Base-by-base conservation (phyloP, 208 protist genomes). In the Wallacemonas sp. region DNA sequence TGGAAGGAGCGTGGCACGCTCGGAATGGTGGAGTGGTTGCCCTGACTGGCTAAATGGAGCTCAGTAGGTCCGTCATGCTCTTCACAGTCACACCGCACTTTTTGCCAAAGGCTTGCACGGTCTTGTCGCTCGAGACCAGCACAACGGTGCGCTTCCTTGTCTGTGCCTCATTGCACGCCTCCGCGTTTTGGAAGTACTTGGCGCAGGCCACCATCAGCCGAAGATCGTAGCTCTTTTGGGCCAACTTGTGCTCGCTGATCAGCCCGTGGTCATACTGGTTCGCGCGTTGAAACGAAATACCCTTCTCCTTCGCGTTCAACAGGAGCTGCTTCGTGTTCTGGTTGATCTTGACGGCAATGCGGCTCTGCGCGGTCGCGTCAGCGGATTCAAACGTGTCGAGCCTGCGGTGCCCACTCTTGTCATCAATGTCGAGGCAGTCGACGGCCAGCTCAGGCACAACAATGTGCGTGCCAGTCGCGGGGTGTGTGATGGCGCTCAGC, bases 381-480 rank as follows among this genome's bases (percentile, higher is more conserved):
- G 2, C 0, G 20, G 23, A 11, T 28, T 26, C 18, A 14, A 28
- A 39, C 48, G 8, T 16, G 32, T 41, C 36, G 22, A 20, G 49
- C 22, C 28, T 11, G 3, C 36, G 49, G 39, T 54, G 38, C 39
- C 52, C 61, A 0, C 2, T 28, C 65, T 72, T 77, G 3, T 50
- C 57, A 32, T 75, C 50, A 3, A 18, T 7, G 41, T 77, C 72
- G 44, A 78, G 69, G 50, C 55, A 73, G 49, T 74, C 63, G 8
- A 75, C 48, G 8, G 38, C 67, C 14, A 82, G 54, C 65, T 77
- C 71, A 1, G 67, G 67, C 31, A 74, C 55, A 5, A 74, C 46
- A 1, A 70, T 25, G 0, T 11, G 8, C 50, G 68, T 77, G 2
- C 31, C 31, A 5, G 57, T 67, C 18, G 55, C 55, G 1, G 44